Evolutionary conservation across 305 asterid genomes (phyloP).

Genomic region (Fraxinus ornus): DNA sequence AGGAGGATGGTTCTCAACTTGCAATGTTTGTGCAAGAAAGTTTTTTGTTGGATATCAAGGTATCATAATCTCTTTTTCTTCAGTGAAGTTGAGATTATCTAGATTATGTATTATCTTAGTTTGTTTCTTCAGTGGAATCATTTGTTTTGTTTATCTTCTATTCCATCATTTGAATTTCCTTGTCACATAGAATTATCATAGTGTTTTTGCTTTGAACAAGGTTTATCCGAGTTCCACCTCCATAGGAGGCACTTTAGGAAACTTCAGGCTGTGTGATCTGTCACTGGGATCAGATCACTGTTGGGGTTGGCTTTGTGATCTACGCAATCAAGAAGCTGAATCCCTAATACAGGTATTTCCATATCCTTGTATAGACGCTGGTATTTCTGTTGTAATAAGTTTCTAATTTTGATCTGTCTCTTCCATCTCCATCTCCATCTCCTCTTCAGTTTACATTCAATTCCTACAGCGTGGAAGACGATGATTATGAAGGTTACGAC

Average conservation of each 20-base stretch:
- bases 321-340: slow-evolving; percentile 89
- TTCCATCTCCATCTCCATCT: slow-evolving; percentile 29
- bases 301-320: slow-evolving; percentile 99
- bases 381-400: slow-evolving; percentile 1
- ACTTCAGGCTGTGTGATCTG: slow-evolving; percentile 81
- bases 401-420: slow-evolving; percentile 23
- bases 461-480: slow-evolving; percentile 76
- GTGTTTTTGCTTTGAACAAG: slow-evolving; percentile 43
- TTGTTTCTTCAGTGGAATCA: slow-evolving; percentile 10
- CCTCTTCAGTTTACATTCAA: slow-evolving; percentile 82
- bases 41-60: slow-evolving; percentile 88
- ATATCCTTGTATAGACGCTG: slow-evolving; percentile 18
- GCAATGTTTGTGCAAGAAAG: slow-evolving; percentile 98
- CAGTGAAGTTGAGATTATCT: background rate
- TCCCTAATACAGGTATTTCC: slow-evolving; percentile 79
- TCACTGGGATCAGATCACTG: slow-evolving; percentile 76
- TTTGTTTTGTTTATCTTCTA: slow-evolving; percentile 13
- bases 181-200: slow-evolving; percentile 20
- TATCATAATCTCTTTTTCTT: slow-evolving; percentile 26
- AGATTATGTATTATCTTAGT: slow-evolving; percentile 1
- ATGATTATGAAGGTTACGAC: slow-evolving; percentile 90
- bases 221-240: slow-evolving; percentile 95
- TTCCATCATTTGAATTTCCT: slow-evolving; percentile 22
- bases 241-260: slow-evolving; percentile 84
- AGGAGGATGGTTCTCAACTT: slow-evolving; percentile 93